Evolutionary conservation across 371 early-diverging fungal species (phyloP).

Genomic region (Circinella umbellata): DNA sequence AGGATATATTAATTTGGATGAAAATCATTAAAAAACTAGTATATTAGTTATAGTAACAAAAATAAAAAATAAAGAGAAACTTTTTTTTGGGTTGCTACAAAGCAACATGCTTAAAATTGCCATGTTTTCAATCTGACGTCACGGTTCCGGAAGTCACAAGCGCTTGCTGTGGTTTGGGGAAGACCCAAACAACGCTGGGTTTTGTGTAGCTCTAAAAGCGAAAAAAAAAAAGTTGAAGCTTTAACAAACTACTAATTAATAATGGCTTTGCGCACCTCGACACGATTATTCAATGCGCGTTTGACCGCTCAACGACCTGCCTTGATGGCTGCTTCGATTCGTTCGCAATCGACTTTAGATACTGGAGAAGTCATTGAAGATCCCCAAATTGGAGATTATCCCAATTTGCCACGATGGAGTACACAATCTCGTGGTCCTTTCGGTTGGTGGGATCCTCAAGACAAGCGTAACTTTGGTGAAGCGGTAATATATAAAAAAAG

Average conservation of each 20-base stretch:
- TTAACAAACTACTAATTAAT: neutral
- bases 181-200: constrained; percentile 9
- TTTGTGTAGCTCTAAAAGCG: neutral
- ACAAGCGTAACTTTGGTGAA: constrained; percentile 72
- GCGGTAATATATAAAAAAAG: constrained; percentile 38
- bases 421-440: constrained; percentile 59
- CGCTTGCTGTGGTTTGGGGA: neutral
- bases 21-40: constrained; percentile 1
- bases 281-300: constrained; percentile 47
- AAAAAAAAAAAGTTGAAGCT: neutral
- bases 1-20: constrained; percentile 29
- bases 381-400: constrained; percentile 71
- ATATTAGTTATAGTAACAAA: neutral
- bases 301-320: constrained; percentile 38
- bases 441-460: constrained; percentile 68
- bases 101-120: neutral
- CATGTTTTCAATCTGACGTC: neutral
- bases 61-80: neutral
- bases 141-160: neutral
- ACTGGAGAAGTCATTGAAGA: constrained; percentile 55
- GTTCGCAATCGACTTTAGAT: constrained; percentile 53
- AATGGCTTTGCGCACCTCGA: constrained; percentile 51
- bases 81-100: neutral
- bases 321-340: constrained; percentile 31
- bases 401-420: constrained; percentile 68